Percentiles rank a stretch among this genome's conserved stretches.
Evolutionary conservation across 192 early-diverging fungal genomes (phyloP).

Genomic region (Gigaspora rosea): DNA sequence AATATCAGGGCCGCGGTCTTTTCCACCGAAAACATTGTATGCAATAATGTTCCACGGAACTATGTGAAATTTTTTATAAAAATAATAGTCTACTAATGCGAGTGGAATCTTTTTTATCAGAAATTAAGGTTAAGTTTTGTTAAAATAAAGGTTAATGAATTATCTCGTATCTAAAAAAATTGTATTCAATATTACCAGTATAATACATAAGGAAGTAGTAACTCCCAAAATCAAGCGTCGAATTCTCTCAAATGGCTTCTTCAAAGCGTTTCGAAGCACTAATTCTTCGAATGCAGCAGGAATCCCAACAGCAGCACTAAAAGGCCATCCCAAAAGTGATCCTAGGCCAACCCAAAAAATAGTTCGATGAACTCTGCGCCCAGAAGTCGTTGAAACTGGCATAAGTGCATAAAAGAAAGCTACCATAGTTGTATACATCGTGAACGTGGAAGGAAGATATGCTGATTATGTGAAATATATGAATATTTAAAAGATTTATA

Average conservation of each 20-base stretch:
- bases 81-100: constrained; percentile 70
- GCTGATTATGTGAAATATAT: constrained; percentile 45
- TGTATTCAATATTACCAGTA: neutral
- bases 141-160: neutral
- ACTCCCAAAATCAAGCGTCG: constrained; percentile 31
- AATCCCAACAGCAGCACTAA: constrained; percentile 70
- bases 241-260: constrained; percentile 47
- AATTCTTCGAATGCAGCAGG: constrained; percentile 80
- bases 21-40: constrained; percentile 86
- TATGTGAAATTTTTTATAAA: constrained; percentile 69
- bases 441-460: constrained; percentile 88
- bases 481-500: neutral
- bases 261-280: constrained; percentile 49
- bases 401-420: constrained; percentile 70
- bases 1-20: constrained; percentile 67
- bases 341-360: constrained; percentile 66
- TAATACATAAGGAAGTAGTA: neutral
- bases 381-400: constrained; percentile 48
- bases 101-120: constrained; percentile 55
- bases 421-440: constrained; percentile 83
- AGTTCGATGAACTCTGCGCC: constrained; percentile 54
- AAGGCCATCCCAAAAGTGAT: constrained; percentile 85
- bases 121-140: neutral
- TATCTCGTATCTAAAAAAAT: neutral
- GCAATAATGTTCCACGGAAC: constrained; percentile 86